Evolutionary conservation across 2,329 filamentous ascomycete genomes (phyloP).

Genomic region (Fusarium hostae): DNA sequence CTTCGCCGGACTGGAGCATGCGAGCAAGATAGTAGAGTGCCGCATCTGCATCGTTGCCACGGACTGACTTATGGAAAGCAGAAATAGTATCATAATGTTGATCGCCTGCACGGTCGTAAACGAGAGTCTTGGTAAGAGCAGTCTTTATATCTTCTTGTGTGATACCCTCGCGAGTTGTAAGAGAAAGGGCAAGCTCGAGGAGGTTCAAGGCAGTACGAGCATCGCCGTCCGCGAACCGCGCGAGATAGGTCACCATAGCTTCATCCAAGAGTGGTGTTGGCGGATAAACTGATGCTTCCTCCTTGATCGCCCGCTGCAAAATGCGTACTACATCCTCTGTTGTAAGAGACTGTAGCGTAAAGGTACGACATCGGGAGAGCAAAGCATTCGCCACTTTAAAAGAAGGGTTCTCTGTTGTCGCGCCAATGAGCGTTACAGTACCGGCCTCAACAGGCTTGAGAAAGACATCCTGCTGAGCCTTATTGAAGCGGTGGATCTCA

Average conservation of each 20-base stretch:
- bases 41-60: constrained; percentile 87
- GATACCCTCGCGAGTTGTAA: constrained; percentile 67
- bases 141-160: constrained; percentile 83
- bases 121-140: constrained; percentile 87
- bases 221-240: constrained; percentile 90
- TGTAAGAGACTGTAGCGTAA: constrained; percentile 81
- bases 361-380: constrained; percentile 88
- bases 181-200: constrained; percentile 85
- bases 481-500: constrained; percentile 93
- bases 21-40: constrained; percentile 93
- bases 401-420: constrained; percentile 96
- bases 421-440: constrained; percentile 89
- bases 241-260: constrained; percentile 82
- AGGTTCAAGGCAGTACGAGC: constrained; percentile 93
- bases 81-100: constrained; percentile 98
- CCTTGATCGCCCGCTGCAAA: constrained; percentile 76
- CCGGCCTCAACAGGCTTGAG: constrained; percentile 91
- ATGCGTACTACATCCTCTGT: constrained; percentile 79
- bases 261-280: constrained; percentile 74
- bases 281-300: constrained; percentile 61
- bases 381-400: constrained; percentile 89
- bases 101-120: constrained; percentile 94
- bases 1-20: constrained; percentile 96
- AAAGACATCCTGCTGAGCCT: constrained; percentile 94
- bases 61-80: constrained; percentile 94